Base-by-base conservation (phyloP, 2,329 filamentous ascomycete genomes). In the Phaeosphaeriaceae sp. region DNA sequence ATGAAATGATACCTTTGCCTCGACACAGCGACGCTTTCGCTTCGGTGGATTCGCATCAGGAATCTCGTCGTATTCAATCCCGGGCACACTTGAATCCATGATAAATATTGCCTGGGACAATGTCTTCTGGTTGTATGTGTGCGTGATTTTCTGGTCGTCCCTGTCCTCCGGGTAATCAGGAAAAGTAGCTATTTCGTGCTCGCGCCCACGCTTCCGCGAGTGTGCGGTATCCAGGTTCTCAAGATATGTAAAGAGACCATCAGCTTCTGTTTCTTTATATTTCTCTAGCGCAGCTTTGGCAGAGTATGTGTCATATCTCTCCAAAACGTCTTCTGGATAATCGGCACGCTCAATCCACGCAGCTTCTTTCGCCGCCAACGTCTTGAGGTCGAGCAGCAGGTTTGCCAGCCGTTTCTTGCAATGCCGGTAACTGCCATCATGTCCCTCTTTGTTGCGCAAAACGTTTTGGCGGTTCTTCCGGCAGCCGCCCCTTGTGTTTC, bases 1-100 rank as follows among this genome's bases (percentile, higher is more conserved):
- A 17, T 52, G 26, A 21, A 46, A 52, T 15, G 32, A 18, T 15
- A 57, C 48, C 6, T 20, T 16, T 13, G 33, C 29, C 11, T 26
- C 33, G 12, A 41, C 39, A 11, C 35, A 33, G 20, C 47, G 44
- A 39, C 46, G 50, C 43, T 50, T 44, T 11, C 46, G 50, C 20
- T 30, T 49, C 4, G 39, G 41, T 29, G 17, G 32, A 35, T 32
- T 42, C 23, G 23, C 23, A 9, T 7, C 23, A 11, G 23, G 23
- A 26, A 26, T 7, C 23, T 26, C 8, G n/a, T n/a, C 30, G 8
- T 21, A 15, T 7, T 16, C 13, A 11, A n/a, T n/a, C 4, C 6
- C 13, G 11, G 36, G 36, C 13, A 39, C 21, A 3, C 7, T 15
- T 13, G 36, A 39, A n/a, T 13, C 20, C 4, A n/a, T 3, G 20